These are phyloP conservation scores for Amanita muscaria DNA, from an alignment of 768 basidiomycete species.

Conservation along the genomic window DNA sequence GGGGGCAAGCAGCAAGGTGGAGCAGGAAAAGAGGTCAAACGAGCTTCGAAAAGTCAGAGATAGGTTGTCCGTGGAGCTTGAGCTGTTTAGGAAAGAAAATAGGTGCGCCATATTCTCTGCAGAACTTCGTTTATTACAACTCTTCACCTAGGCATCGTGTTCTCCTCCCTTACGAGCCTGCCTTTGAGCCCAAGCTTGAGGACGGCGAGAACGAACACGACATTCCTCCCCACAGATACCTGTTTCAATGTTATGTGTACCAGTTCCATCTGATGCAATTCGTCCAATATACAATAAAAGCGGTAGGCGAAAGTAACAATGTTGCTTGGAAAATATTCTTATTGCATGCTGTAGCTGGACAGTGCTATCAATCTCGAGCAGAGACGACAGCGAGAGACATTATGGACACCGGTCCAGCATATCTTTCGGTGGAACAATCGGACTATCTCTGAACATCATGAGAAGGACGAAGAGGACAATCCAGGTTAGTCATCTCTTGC, in stretches of 20 bases:
- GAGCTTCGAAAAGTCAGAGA: conserved; percentile 28
- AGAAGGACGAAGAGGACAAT: conserved; percentile 58
- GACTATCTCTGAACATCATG: conserved; percentile 35
- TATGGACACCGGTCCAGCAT: conserved; percentile 47
- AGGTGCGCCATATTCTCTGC: conserved; percentile 31
- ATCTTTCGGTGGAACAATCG: conserved; percentile 32
- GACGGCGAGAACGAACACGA: conserved; percentile 23
- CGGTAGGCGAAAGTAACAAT: no score
- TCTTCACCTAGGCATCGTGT: conserved; percentile 30
- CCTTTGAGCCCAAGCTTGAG: conserved; percentile 29
- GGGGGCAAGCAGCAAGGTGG: conserved; percentile 19
- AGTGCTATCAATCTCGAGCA: conserved; percentile 50
- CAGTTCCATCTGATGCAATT: conserved; percentile 46
- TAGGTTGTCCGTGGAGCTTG: conserved; percentile 28
- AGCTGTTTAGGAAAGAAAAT: conserved; percentile 38
- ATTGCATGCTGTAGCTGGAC: conserved; percentile 39
- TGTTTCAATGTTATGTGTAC: conserved; percentile 71
- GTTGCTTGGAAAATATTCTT: background rate
- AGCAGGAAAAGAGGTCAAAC: conserved; percentile 26
- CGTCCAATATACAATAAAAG: conserved; percentile 27
- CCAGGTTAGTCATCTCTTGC: conserved; percentile 42
- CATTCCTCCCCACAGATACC: conserved; percentile 53
- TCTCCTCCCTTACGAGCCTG: conserved; percentile 51
- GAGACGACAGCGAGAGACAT: conserved; percentile 18
- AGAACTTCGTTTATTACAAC: background rate